These are phyloP conservation scores for Aegilops sharonensis DNA, from an alignment of 176 grass and related monocot species.

Conservation along the genomic window DNA sequence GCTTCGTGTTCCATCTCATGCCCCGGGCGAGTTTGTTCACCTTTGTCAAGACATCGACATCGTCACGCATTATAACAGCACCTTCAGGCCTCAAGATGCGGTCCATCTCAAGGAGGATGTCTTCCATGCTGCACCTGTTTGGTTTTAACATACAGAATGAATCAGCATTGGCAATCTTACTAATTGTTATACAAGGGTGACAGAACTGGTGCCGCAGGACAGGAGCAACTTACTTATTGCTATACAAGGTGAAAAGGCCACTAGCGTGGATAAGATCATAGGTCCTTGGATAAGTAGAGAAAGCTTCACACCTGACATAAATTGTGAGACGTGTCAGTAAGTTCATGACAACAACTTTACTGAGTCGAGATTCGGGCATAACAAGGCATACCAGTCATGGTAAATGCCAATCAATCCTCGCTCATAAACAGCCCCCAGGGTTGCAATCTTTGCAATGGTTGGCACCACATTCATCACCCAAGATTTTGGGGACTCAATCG, in stretches of 20 bases:
- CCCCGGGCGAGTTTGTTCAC: conserved; percentile 60
- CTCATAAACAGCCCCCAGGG: conserved; percentile 76
- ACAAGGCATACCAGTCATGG: conserved; percentile 70
- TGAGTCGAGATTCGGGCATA: not conserved
- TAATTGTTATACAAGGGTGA: not conserved
- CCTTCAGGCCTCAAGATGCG: conserved; percentile 87
- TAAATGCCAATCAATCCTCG: conserved; percentile 90
- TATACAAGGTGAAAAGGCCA: conserved; percentile 77
- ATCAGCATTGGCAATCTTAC: not conserved
- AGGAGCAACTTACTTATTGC: conserved; percentile 52
- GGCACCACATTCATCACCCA: conserved; percentile 97
- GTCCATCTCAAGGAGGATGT: conserved; percentile 83
- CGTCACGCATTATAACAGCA: conserved; percentile 61
- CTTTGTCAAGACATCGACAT: conserved; percentile 58
- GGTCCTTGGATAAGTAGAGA: conserved; percentile 90
- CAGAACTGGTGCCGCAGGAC: not conserved
- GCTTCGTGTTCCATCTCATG: conserved; percentile 76
- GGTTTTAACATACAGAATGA: conserved; percentile 7
- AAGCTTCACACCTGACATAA: conserved; percentile 71
- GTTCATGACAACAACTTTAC: not conserved
- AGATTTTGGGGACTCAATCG: conserved; percentile 64
- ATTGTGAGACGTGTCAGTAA: conserved; percentile 3
- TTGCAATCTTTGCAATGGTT: conserved; percentile 51
- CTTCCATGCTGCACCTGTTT: conserved; percentile 68
- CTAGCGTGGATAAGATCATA: conserved; percentile 83